phyloP scores from a whole-genome alignment of 2,329 filamentous ascomycete species.

The Ceratocystis cubensis region DNA sequence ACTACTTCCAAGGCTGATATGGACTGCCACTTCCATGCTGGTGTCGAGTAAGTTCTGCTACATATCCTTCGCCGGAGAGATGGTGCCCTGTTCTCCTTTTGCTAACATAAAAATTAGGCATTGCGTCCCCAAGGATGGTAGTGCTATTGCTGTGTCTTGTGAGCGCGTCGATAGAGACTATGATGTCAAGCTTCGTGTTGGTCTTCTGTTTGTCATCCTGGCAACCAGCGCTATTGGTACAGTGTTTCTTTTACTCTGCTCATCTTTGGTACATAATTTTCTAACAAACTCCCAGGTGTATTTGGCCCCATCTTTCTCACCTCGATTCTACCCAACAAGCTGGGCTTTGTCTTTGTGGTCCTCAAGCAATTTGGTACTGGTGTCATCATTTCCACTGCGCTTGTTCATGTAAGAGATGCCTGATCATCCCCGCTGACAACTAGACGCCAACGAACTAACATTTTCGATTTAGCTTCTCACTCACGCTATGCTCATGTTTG shows the following conservation, averaged over 20 bases:
- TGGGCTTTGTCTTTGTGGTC: slow-evolving; percentile 42
- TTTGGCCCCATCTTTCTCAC: slow-evolving; percentile 54
- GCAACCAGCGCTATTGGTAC: slow-evolving; percentile 52
- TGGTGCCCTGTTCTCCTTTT: not conserved
- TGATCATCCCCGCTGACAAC: not conserved
- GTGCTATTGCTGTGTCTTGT: slow-evolving; percentile 32
- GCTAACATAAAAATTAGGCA: slow-evolving; percentile 32
- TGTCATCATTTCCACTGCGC: slow-evolving; percentile 58
- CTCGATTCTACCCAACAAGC: slow-evolving; percentile 41
- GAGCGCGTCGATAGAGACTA: slow-evolving; percentile 41
- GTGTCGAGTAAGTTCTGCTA: slow-evolving; percentile 49
- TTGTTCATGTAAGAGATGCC: slow-evolving; percentile 44
- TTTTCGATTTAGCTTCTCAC: slow-evolving; percentile 49
- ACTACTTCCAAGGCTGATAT: slow-evolving; percentile 24
- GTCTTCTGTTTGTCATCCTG: slow-evolving; percentile 59
- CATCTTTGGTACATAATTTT: not conserved
- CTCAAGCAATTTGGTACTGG: slow-evolving; percentile 65
- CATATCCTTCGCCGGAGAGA: too few relatives aligned
- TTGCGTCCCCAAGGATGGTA: slow-evolving; percentile 37
- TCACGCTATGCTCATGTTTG: slow-evolving; percentile 61
- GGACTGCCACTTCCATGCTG: slow-evolving; percentile 62
- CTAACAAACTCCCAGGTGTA: slow-evolving; percentile 34
- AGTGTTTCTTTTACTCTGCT: slow-evolving; percentile 11
- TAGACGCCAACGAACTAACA: slow-evolving; percentile 3
- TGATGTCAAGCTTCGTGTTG: slow-evolving; percentile 55